phyloP scores from a whole-genome alignment of 768 basidiomycete genomes.

The Boletus barrowsii region DNA sequence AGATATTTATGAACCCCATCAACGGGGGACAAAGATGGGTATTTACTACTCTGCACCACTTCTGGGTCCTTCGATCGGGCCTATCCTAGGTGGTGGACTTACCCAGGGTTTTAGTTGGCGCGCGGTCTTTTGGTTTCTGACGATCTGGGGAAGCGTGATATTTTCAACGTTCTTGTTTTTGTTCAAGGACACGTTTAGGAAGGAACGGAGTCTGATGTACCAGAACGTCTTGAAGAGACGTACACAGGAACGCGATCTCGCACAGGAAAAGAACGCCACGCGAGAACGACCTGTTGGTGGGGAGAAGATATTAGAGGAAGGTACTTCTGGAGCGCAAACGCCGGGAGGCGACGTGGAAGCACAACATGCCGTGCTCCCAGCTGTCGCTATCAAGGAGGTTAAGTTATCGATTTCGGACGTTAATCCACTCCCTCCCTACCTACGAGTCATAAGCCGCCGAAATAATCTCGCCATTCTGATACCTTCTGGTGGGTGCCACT shows the following conservation, averaged over 20 bases:
- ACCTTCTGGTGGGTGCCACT: conserved; percentile 26
- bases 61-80: conserved; percentile 66
- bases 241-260: conserved; percentile 13
- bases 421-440: conserved; percentile 67
- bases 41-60: conserved; percentile 79
- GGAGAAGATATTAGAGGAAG: background rate
- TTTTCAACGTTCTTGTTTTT: conserved; percentile 59
- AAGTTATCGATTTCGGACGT: conserved; percentile 65
- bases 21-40: conserved; percentile 79
- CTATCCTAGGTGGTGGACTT: conserved; percentile 68
- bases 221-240: conserved; percentile 58
- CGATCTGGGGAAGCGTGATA: conserved; percentile 56
- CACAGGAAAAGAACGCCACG: conserved; percentile 12
- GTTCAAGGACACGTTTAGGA: conserved; percentile 82
- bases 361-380: conserved; percentile 9
- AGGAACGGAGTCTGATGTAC: conserved; percentile 79
- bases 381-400: conserved; percentile 29
- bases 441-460: conserved; percentile 51
- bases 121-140: conserved; percentile 81
- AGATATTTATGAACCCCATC: conserved; percentile 72
- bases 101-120: conserved; percentile 75
- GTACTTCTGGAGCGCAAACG: background rate
- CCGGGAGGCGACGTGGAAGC: conserved; percentile 25
- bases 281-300: conserved; percentile 1
- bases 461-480: conserved; percentile 67